Conservation (phyloP, 495 filamentous ascomycete species). For the Cercophora newfieldiana region DNA sequence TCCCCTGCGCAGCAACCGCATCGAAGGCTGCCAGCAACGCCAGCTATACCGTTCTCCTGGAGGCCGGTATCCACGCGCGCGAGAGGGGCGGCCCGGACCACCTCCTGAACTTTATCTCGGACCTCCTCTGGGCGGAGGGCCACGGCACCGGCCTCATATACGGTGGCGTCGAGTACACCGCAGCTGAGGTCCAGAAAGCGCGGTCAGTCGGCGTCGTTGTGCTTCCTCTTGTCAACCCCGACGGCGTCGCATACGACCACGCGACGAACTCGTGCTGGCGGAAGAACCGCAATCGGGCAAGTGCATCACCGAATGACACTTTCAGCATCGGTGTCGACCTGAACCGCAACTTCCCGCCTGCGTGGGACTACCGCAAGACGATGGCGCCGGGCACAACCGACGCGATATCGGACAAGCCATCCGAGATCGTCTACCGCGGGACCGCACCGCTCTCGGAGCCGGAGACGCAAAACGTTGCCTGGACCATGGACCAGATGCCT, state of each 20-base stretch:
- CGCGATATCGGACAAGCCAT: constrained; percentile 32
- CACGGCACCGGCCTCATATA: constrained; percentile 30
- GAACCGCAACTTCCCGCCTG: constrained; percentile 43
- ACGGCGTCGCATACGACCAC: constrained; percentile 42
- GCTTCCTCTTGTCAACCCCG: constrained; percentile 42
- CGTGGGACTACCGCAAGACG: constrained; percentile 37
- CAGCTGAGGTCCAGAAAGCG: constrained; percentile 38
- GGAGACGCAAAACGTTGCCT: constrained; percentile 39
- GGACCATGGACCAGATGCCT: constrained; percentile 38
- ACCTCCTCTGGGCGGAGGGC: constrained; percentile 13
- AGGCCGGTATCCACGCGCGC: constrained; percentile 22
- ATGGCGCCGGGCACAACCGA: constrained; percentile 32
- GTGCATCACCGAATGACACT: neutral
- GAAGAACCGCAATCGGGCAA: constrained; percentile 40
- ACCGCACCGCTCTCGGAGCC: constrained; percentile 38
- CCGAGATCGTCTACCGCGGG: constrained; percentile 37
- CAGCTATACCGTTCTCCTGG: neutral
- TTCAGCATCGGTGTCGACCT: constrained; percentile 37
- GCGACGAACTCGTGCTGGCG: constrained; percentile 38
- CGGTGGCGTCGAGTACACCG: constrained; percentile 41
- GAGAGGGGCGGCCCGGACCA: constrained; percentile 25
- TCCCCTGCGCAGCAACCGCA: neutral
- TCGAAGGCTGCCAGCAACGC: neutral
- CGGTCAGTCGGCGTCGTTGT: constrained; percentile 42
- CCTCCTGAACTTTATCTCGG: constrained; percentile 20